A percentile compares a stretch with the other conserved stretches of the same genome.
Conservation (phyloP, 1,139 yeast species). For the Meyerozyma athensensis region DNA sequence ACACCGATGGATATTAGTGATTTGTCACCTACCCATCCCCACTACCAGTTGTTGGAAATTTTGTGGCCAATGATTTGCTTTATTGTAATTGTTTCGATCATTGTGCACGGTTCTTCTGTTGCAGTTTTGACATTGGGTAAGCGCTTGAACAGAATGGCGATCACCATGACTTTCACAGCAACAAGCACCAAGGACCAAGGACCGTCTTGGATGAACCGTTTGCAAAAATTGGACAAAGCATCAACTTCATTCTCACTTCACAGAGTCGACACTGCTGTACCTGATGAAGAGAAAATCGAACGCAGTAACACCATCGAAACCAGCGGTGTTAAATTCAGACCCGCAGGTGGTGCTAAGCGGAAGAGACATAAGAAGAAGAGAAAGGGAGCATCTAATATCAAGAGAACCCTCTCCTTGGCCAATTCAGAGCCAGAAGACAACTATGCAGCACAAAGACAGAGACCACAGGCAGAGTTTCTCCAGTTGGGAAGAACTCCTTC, state of each 20-base stretch:
- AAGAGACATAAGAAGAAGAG: conserved; percentile 36
- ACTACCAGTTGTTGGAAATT: conserved; percentile 65
- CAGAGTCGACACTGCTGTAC: conserved; percentile 58
- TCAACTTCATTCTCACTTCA: conserved; percentile 78
- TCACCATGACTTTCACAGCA: conserved; percentile 82
- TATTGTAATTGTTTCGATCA: conserved; percentile 76
- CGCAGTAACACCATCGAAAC: conserved; percentile 48
- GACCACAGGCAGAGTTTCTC: conserved; percentile 40
- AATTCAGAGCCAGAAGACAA: conserved; percentile 22
- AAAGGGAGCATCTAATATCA: conserved; percentile 21
- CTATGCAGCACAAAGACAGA: conserved; percentile 24
- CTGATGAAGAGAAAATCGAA: conserved; percentile 15
- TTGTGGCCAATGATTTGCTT: conserved; percentile 93
- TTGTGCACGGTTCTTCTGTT: conserved; percentile 95
- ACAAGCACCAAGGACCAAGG: conserved; percentile 61
- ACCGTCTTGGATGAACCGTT: conserved; percentile 78
- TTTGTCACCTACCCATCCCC: conserved; percentile 43
- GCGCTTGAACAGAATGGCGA: conserved; percentile 85
- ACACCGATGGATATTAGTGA: conserved; percentile 47
- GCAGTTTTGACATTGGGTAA: conserved; percentile 90
- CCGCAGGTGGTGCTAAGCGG: conserved; percentile 74
- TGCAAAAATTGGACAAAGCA: conserved; percentile 70
- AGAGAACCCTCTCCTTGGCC: conserved; percentile 29
- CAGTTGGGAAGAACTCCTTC: conserved; percentile 36
- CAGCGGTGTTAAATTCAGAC: conserved; percentile 65